Evolutionary conservation across 805 yeast genomes (phyloP), one percentile per base, ranked within the genome.

Genomic region (Vanderwaltozyma yarrowii): DNA sequence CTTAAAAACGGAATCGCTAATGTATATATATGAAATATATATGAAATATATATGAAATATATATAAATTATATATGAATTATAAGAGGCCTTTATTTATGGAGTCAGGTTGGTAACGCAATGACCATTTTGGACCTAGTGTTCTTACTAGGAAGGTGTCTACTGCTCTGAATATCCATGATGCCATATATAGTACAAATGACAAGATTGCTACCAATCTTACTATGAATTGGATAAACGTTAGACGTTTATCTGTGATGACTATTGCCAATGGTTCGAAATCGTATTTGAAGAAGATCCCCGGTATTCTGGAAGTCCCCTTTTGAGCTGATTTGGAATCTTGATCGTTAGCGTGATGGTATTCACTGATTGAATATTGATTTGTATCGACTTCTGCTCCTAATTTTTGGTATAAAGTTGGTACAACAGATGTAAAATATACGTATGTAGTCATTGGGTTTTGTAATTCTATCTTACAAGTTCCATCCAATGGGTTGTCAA

Each of bases 241-340:
- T 30, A 89, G 66, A 45, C 97, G 70, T 38, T 63, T 67, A 52
- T 89, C 96, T 19, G 67, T 68, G 16, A 87, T 69, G 3, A 73
- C 60, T 48, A 92, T 69, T 33, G 78, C 72, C 31, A 92, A 74
- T 4, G 96, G 89, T 51, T 92, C 97, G 56, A 92, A 86, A 47
- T 86, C 86, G 58, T 88, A 89, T 39, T 72, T 74, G 64, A 92
- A 74, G 51, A 73, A 82, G 19, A 89, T 77, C 0, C 96, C 96
- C 4, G 96, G 94, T 5, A 71, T 56, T 18, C 61, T 61, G 11
- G 41, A 41, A 24, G 44, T 30, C 14, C 31, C 36, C 13, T n/a
- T n/a, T n/a, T n/a, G n/a, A n/a, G 24, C 20, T 13, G 32, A 31
- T 14, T 36, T 39, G 4, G n/a, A 16, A 15, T 32, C 23, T n/a